Evolutionary conservation across 495 filamentous ascomycete species (phyloP).

Genomic region (Penicillium alfredii): DNA sequence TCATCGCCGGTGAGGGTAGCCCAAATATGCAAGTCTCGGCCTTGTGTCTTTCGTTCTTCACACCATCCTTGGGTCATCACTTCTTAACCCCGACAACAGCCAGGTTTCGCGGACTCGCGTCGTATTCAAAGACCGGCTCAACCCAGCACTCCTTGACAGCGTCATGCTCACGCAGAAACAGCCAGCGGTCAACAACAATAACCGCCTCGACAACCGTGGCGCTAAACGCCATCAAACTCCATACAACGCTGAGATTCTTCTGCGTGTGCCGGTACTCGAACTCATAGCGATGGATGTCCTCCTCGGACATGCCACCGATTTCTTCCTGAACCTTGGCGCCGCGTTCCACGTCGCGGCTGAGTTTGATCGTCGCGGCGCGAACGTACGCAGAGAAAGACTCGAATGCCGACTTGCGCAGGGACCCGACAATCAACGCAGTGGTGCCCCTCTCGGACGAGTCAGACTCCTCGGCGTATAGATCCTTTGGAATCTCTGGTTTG

Average conservation of each 20-base stretch:
- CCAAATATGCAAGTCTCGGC: too few species aligned
- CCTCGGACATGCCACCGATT: slow-evolving; percentile 60
- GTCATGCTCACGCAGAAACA: slow-evolving; percentile 74
- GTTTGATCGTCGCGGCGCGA: slow-evolving; percentile 68
- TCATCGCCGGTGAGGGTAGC: too few species aligned
- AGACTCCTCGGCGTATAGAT: slow-evolving; percentile 28
- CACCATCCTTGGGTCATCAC: slow-evolving; percentile 29
- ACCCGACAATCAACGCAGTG: slow-evolving; percentile 73
- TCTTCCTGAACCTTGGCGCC: slow-evolving; percentile 52
- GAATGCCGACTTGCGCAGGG: slow-evolving; percentile 75
- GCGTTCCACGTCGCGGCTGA: slow-evolving; percentile 52
- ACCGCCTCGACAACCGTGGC: slow-evolving; percentile 80
- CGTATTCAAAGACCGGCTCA: slow-evolving; percentile 86
- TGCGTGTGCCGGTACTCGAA: slow-evolving; percentile 54
- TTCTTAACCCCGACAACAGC: slow-evolving; percentile 86
- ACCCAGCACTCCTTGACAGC: slow-evolving; percentile 73
- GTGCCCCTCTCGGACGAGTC: slow-evolving; percentile 39
- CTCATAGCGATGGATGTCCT: slow-evolving; percentile 67
- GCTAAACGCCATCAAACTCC: slow-evolving; percentile 94
- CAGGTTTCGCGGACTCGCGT: slow-evolving; percentile 79
- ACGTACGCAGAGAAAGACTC: slow-evolving; percentile 70
- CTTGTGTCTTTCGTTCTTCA: too few species aligned
- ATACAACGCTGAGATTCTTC: slow-evolving; percentile 78
- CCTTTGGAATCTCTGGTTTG: slow-evolving; percentile 40
- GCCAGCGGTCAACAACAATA: slow-evolving; percentile 88